Conservation (phyloP, 257 asterid species). For the Jaltomata sinuosa region DNA sequence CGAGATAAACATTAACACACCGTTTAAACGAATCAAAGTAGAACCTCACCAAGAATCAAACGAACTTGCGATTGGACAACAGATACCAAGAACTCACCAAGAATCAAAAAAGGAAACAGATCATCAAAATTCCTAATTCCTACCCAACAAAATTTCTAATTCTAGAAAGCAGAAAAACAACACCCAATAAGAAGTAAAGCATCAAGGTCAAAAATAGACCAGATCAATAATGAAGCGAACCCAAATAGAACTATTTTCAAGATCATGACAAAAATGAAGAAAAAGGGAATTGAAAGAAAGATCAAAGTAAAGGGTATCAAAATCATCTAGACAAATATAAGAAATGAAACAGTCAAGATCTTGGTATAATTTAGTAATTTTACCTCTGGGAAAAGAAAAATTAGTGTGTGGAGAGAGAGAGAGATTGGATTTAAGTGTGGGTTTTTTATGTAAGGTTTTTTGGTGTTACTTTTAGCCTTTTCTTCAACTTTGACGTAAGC, state of each 20-base stretch:
- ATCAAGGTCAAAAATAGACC: constrained; percentile 18
- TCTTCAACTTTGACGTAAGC: too few relatives aligned
- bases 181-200: constrained; percentile 16
- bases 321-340: constrained; percentile 7
- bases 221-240: constrained; percentile 16
- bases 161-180: constrained; percentile 14
- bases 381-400: constrained; percentile 13
- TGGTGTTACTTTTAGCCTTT: not conserved
- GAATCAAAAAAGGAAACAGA: not conserved
- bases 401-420: not conserved
- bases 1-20: too few relatives aligned
- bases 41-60: constrained; percentile 5
- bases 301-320: constrained; percentile 21
- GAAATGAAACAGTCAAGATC: constrained; percentile 9
- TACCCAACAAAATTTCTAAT: not conserved
- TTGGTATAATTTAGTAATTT: constrained; percentile 4
- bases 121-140: not conserved
- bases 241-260: constrained; percentile 18
- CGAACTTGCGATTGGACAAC: constrained; percentile 13
- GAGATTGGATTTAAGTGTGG: not conserved
- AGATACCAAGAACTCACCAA: not conserved
- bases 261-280: constrained; percentile 23
- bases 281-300: constrained; percentile 14
- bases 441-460: not conserved
- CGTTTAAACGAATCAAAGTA: not conserved